phyloP scores from a whole-genome alignment of 2,329 filamentous ascomycete species.

The Microdochium nivale region DNA sequence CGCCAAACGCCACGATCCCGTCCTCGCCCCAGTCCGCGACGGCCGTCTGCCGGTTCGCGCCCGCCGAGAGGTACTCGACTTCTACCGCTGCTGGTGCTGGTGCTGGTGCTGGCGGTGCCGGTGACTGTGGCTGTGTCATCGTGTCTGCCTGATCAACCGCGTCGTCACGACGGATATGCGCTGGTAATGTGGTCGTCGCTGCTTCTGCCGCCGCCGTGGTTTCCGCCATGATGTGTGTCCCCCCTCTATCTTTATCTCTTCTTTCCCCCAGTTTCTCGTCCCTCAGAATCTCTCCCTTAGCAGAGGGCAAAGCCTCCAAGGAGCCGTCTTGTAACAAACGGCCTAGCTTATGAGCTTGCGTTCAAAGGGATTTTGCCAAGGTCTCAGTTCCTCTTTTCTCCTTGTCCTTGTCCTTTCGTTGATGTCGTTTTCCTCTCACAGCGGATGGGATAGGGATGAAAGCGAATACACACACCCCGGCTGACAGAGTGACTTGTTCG shows the following conservation, averaged over 20 bases:
- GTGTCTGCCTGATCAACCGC: background rate
- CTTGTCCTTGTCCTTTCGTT: too few relatives aligned
- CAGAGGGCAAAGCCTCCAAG: too few relatives aligned
- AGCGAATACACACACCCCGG: too few relatives aligned
- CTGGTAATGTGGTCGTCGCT: background rate
- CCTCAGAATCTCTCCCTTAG: too few relatives aligned
- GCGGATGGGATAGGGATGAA: too few relatives aligned
- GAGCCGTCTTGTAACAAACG: too few relatives aligned
- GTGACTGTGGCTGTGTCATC: background rate
- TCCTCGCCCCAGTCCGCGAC: constrained; percentile 79
- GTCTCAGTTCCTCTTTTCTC: too few relatives aligned
- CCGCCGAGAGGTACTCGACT: constrained; percentile 58
- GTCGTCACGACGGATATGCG: background rate
- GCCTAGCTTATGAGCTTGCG: too few relatives aligned
- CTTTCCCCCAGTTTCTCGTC: too few relatives aligned
- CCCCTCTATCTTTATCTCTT: background rate
- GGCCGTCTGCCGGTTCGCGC: constrained; percentile 83
- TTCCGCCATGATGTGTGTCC: background rate
- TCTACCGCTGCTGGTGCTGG: constrained; percentile 15
- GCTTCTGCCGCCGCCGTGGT: background rate
- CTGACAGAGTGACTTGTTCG: too few relatives aligned
- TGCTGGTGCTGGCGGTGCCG: background rate
- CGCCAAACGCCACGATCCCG: constrained; percentile 77
- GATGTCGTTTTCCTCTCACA: too few relatives aligned
- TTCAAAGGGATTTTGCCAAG: too few relatives aligned